A percentile compares a stretch with the other conserved stretches of the same genome.
phyloP scores from a whole-genome alignment of 2,329 filamentous ascomycete species.

The Periglandula ipomoeae region DNA sequence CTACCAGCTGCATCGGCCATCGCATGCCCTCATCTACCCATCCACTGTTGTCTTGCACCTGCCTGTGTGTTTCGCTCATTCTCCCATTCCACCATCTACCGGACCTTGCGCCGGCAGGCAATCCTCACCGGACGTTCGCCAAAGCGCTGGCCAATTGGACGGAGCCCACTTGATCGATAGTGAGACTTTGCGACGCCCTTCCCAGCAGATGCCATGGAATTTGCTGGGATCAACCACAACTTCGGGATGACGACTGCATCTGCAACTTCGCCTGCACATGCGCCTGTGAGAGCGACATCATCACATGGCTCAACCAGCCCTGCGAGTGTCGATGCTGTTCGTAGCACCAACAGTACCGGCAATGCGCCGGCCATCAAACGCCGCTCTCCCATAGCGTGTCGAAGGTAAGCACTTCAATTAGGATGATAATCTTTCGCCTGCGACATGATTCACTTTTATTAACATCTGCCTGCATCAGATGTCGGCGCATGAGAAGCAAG shows the following conservation, averaged over 20 bases:
- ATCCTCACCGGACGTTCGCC: neutral
- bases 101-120: neutral
- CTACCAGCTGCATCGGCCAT: neutral
- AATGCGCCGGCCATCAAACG: conserved; percentile 30
- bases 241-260: neutral
- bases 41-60: too few species aligned
- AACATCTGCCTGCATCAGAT: conserved; percentile 24
- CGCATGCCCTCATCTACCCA: neutral
- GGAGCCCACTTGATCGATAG: neutral
- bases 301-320: conserved; percentile 5
- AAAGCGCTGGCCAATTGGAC: neutral
- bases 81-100: neutral
- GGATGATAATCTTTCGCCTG: neutral
- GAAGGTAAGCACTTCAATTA: conserved; percentile 31
- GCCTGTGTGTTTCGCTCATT: neutral
- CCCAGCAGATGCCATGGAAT: conserved; percentile 5
- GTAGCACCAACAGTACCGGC: conserved; percentile 2
- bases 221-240: conserved; percentile 5
- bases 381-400: conserved; percentile 42
- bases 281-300: neutral
- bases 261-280: neutral
- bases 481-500: conserved; percentile 47
- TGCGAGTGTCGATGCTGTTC: neutral
- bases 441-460: neutral
- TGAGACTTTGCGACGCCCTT: neutral